These are phyloP conservation scores for Butyriboletus appendiculatus DNA, from an alignment of 1,284 basidiomycete genomes.

Conservation along the genomic window DNA sequence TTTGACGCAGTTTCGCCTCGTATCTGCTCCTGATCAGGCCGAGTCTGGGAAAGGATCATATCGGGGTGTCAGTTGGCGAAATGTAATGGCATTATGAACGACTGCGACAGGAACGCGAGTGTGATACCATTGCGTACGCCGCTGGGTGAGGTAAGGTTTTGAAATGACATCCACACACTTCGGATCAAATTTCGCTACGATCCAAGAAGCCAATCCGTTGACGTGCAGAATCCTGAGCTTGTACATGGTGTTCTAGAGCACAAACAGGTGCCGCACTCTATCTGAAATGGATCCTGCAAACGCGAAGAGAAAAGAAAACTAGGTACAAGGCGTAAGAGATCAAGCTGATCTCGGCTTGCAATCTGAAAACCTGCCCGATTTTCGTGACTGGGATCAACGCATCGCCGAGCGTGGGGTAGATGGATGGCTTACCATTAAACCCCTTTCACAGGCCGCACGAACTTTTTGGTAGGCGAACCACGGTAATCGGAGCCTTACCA, in stretches of 20 bases:
- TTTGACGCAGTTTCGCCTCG: background rate
- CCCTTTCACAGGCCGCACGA: slow-evolving; percentile 18
- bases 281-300: background rate
- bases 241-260: background rate
- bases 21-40: too few species aligned
- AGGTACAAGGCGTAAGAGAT: background rate
- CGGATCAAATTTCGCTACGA: background rate
- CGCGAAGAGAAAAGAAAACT: background rate
- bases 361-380: background rate
- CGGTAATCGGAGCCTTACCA: slow-evolving; percentile 14
- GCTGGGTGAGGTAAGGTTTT: background rate
- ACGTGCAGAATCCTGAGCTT: background rate
- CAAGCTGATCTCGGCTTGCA: background rate
- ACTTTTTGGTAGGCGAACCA: background rate
- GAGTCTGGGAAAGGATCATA: background rate
- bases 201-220: background rate
- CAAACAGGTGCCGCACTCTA: background rate
- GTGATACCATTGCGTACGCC: background rate
- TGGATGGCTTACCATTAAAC: background rate
- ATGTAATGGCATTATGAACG: background rate
- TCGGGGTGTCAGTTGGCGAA: background rate
- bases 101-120: background rate
- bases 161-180: background rate
- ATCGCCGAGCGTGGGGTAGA: background rate
- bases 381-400: background rate